Evolutionary conservation across 495 filamentous ascomycete species (phyloP).

Genomic region (Penicillium cinerascens): DNA sequence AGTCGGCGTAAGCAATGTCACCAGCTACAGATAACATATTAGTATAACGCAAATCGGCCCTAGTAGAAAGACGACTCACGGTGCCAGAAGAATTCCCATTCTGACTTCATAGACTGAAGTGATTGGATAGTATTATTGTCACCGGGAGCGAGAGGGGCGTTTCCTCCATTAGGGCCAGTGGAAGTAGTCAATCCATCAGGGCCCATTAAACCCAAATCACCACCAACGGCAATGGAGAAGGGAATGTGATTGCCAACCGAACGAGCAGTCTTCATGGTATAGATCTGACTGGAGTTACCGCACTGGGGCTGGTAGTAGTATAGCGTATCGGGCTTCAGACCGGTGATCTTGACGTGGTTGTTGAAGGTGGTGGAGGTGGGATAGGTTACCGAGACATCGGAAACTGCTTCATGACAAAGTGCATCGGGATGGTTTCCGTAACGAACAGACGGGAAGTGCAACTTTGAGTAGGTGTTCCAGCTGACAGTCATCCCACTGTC

Average conservation of each 20-base stretch:
- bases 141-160: background rate
- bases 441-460: background rate
- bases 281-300: background rate
- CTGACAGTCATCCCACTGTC: background rate
- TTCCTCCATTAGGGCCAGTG: background rate
- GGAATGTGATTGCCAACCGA: conserved; percentile 9
- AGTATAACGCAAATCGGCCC: too few species aligned
- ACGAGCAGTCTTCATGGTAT: conserved; percentile 11
- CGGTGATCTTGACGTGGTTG: conserved; percentile 14
- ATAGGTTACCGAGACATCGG: conserved; percentile 16
- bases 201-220: conserved; percentile 15
- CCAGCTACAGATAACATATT: conserved; percentile 1
- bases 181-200: conserved; percentile 8
- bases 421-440: background rate
- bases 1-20: conserved; percentile 45
- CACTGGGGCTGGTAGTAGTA: conserved; percentile 9
- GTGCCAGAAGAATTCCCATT: conserved; percentile 11
- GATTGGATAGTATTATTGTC: conserved; percentile 16
- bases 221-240: conserved; percentile 10
- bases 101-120: background rate
- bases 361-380: conserved; percentile 15
- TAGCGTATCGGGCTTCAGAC: conserved; percentile 9
- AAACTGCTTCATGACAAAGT: conserved; percentile 4
- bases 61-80: too few species aligned
- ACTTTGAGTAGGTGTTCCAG: background rate